Conservation (phyloP, 176 grass and related monocot genomes). For the Cenchrus americanus region DNA sequence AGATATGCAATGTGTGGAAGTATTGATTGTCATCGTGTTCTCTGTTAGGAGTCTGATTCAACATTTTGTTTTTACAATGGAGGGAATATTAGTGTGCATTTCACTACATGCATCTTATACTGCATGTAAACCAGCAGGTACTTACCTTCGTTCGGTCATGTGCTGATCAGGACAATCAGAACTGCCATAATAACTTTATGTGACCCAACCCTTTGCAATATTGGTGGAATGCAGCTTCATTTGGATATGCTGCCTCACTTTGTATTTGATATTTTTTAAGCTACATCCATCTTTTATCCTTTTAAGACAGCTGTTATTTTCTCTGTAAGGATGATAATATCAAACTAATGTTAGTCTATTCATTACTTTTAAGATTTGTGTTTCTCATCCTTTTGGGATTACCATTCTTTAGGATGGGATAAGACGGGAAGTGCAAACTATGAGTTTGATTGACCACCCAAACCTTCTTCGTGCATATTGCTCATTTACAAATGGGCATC, state of each 20-base stretch:
- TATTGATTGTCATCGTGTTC: background rate
- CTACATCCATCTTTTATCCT: conserved; percentile 16
- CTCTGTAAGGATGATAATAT: conserved; percentile 15
- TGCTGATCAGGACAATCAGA: conserved; percentile 14
- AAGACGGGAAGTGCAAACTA: conserved; percentile 95
- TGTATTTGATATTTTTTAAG: conserved; percentile 15
- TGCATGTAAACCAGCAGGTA: background rate
- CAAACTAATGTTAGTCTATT: background rate
- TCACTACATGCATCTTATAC: background rate
- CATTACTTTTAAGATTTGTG: conserved; percentile 11
- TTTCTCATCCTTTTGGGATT: conserved; percentile 45
- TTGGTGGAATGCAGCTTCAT: background rate
- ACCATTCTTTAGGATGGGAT: conserved; percentile 79
- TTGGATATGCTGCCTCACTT: background rate
- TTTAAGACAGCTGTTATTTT: conserved; percentile 5
- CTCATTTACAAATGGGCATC: conserved; percentile 78
- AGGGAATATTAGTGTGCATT: background rate
- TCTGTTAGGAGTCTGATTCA: background rate
- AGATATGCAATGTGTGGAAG: background rate
- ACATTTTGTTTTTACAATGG: background rate
- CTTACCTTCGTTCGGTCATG: background rate
- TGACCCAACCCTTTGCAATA: conserved; percentile 8
- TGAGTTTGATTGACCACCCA: conserved; percentile 91
- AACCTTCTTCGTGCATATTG: conserved; percentile 83
- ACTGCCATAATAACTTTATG: background rate